These are phyloP conservation scores for Geotrichum cucujoidarum DNA, from an alignment of 1,139 yeast genomes.

Conservation along the genomic window DNA sequence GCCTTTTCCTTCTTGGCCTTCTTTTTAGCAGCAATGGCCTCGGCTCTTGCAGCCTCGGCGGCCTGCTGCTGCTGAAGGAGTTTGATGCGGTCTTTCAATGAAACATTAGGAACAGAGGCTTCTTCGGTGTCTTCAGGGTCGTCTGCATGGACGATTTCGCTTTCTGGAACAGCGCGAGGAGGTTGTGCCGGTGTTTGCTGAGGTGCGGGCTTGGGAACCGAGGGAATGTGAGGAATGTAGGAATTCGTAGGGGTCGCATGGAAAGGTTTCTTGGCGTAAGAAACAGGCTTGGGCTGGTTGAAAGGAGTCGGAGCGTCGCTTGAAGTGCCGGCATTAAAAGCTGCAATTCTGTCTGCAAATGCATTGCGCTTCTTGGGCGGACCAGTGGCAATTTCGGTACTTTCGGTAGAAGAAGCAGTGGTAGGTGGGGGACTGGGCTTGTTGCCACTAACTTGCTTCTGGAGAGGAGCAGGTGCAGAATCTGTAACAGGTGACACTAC, in stretches of 20 bases:
- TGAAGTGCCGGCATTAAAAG: conserved; percentile 39
- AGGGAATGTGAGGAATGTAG: conserved; percentile 32
- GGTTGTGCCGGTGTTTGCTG: conserved; percentile 22
- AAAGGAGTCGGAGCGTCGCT: conserved; percentile 39
- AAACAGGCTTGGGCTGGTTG: conserved; percentile 32
- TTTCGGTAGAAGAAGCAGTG: conserved; percentile 18
- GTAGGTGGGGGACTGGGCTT: conserved; percentile 7
- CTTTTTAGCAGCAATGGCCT: conserved; percentile 56
- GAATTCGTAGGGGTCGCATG: conserved; percentile 42
- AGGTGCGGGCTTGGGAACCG: conserved; percentile 18
- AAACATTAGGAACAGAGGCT: conserved; percentile 63
- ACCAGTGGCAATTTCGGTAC: conserved; percentile 9
- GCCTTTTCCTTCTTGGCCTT: conserved; percentile 44
- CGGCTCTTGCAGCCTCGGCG: conserved; percentile 72
- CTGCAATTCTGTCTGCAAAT: conserved; percentile 42
- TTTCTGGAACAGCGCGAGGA: conserved; percentile 24
- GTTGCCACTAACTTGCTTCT: conserved; percentile 2
- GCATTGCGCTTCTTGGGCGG: conserved; percentile 27
- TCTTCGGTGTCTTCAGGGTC: conserved; percentile 34
- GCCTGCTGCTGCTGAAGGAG: conserved; percentile 74
- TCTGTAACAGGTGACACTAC: no score
- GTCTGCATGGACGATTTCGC: conserved; percentile 12
- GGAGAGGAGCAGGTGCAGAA: conserved; percentile 15
- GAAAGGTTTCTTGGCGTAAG: conserved; percentile 40
- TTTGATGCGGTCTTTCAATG: conserved; percentile 82